Evolutionary conservation across 768 basidiomycete genomes (phyloP), one percentile per base, ranked within the genome.

Genomic region (Suillus paluster): DNA sequence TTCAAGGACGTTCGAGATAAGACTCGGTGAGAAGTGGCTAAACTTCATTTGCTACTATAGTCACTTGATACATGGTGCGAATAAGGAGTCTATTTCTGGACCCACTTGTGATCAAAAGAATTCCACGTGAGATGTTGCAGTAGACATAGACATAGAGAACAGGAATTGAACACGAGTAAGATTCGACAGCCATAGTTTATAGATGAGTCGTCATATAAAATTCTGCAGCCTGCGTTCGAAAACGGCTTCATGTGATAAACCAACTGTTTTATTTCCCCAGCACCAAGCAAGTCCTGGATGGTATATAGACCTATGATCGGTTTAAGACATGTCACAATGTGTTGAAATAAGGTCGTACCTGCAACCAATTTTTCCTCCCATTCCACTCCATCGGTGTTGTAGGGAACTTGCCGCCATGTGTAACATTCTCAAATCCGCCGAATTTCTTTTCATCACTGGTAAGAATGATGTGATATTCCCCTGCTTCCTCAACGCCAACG

Each of bases 351-450:
- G 15, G 64, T 68, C 81, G 63, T 66, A 92, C 95, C 83, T 97
- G 92, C 58, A 91, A 67, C 81, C 84, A 97, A 73, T 99, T 98
- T 75, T 87, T 91, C 71, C 97, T 84, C n/a, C 83, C 85, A 71
- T 97, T 94, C 97, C 97, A 99, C 68, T 89, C 89, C 81, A 92
- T 75, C 2, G 92, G 86, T 25, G 90, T 93, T 19, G 97, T 99
- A 70, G 87, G 81, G 76, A 86, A 94, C 69, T 81, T 82, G 34
- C 83, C 80, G 41, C 85, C 85, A 42, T 86, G 70, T 52, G 80
- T 79, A 59, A 93, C 83, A 64, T 97, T 92, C 55, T 87, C 90
- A 73, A 95, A 97, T 5, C 97, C 97, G 30, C 95, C 97, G 67
- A 94, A 98, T 49, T 81, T 77, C 72, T 86, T 86, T 73, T 97